phyloP scores from a whole-genome alignment of 1,284 basidiomycete species.

The Amylostereum areolatum region DNA sequence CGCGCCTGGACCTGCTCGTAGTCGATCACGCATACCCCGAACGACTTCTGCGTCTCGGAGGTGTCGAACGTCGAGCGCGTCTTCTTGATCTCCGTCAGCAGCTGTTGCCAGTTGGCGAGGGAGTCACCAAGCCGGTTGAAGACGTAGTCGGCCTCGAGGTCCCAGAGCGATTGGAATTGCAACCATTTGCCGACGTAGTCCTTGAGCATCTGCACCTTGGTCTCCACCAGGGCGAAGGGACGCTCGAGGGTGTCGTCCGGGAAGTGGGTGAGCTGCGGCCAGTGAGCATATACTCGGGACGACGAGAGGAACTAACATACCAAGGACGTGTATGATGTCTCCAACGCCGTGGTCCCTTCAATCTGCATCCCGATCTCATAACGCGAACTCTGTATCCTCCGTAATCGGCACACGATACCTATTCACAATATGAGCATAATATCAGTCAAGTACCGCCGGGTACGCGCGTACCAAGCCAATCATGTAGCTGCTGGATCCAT shows the following conservation, averaged over 20 bases:
- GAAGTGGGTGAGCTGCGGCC: constrained; percentile 67
- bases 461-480: constrained; percentile 67
- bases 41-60: constrained; percentile 86
- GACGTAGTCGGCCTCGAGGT: constrained; percentile 94
- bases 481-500: constrained; percentile 91
- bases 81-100: constrained; percentile 94
- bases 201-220: constrained; percentile 80
- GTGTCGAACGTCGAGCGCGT: constrained; percentile 96
- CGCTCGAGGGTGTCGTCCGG: constrained; percentile 70
- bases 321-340: constrained; percentile 79
- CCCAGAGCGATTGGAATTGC: constrained; percentile 98
- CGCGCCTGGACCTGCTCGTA: constrained; percentile 97
- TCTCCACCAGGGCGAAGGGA: constrained; percentile 85
- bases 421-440: background rate
- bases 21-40: constrained; percentile 92
- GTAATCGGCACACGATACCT: constrained; percentile 86
- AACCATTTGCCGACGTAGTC: constrained; percentile 97
- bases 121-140: constrained; percentile 94
- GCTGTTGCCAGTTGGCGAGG: constrained; percentile 89
- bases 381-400: constrained; percentile 87
- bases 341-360: constrained; percentile 54
- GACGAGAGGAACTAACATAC: constrained; percentile 36
- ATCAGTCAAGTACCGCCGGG: background rate
- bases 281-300: background rate
- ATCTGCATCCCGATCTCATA: constrained; percentile 95